A percentile compares a stretch with the other conserved stretches of the same genome.
Conservation (phyloP, 169 alveolate species). For the Plasmodium vinckei region DNA sequence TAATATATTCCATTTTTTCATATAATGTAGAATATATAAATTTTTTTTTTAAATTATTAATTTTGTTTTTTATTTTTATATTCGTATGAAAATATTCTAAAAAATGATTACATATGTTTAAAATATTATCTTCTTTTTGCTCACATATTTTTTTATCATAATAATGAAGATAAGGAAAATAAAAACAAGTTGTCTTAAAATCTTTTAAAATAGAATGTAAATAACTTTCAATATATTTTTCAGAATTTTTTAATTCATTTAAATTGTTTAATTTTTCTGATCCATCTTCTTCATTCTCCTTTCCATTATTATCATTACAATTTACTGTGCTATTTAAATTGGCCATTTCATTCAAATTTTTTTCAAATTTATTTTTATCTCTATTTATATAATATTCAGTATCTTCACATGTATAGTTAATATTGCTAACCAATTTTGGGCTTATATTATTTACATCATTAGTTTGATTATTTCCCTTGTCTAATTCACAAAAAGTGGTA, state of each 20-base stretch:
- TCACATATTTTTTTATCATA: slow-evolving; percentile 39
- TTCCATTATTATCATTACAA: background rate
- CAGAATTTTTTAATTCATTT: slow-evolving; percentile 21
- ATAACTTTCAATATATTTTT: slow-evolving; percentile 38
- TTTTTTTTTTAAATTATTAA: slow-evolving; percentile 14
- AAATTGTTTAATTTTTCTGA: slow-evolving; percentile 19
- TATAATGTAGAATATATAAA: slow-evolving; percentile 20
- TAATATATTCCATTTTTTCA: slow-evolving; percentile 44
- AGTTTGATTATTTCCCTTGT: no score
- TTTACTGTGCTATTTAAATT: slow-evolving; percentile 2
- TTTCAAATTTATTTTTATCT: background rate
- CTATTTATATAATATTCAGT: background rate
- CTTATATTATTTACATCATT: no score
- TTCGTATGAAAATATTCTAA: slow-evolving; percentile 14
- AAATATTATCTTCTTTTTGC: slow-evolving; percentile 25
- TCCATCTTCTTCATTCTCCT: background rate
- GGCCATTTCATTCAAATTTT: background rate
- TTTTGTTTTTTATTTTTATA: slow-evolving; percentile 26
- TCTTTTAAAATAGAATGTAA: slow-evolving; percentile 38
- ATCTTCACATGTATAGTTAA: no score
- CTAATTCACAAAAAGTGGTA: no score
- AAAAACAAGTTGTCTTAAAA: slow-evolving; percentile 17
- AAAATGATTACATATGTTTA: slow-evolving; percentile 15
- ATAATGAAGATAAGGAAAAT: slow-evolving; percentile 55
- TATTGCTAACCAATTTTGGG: no score